These are phyloP conservation scores for Mycena maculata DNA, from an alignment of 768 basidiomycete species.

Conservation along the genomic window DNA sequence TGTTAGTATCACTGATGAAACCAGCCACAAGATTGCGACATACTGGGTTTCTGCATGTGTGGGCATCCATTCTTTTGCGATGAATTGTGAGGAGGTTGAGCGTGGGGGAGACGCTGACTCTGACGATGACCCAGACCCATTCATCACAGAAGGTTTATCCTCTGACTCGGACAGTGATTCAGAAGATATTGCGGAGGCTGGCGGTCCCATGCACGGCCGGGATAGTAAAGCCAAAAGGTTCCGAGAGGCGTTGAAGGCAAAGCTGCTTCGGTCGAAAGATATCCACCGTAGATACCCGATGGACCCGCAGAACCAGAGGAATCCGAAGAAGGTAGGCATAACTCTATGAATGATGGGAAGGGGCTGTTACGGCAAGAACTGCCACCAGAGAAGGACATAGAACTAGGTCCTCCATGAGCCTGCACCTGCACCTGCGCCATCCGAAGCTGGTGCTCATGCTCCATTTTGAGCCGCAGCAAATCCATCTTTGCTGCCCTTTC, in stretches of 20 bases:
- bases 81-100: constrained; percentile 38
- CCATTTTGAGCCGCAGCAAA: constrained; percentile 41
- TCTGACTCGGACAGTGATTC: background rate
- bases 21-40: constrained; percentile 38
- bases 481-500: background rate
- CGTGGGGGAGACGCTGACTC: constrained; percentile 9
- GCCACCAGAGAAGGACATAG: background rate
- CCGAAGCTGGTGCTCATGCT: constrained; percentile 38
- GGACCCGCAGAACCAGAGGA: background rate
- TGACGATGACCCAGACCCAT: constrained; percentile 16
- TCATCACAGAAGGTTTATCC: constrained; percentile 14
- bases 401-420: background rate
- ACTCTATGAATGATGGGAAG: too few relatives aligned
- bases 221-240: constrained; percentile 6
- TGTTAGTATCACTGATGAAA: constrained; percentile 1
- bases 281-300: background rate
- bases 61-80: constrained; percentile 38
- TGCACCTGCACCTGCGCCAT: constrained; percentile 5
- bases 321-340: background rate
- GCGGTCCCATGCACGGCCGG: background rate
- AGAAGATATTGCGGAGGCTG: too few relatives aligned
- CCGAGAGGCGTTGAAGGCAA: constrained; percentile 12
- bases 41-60: constrained; percentile 44
- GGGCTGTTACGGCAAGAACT: too few relatives aligned
- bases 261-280: constrained; percentile 6